phyloP scores from a whole-genome alignment of 176 grass and related monocot genomes.

The Cenchrus fungigraminus region DNA sequence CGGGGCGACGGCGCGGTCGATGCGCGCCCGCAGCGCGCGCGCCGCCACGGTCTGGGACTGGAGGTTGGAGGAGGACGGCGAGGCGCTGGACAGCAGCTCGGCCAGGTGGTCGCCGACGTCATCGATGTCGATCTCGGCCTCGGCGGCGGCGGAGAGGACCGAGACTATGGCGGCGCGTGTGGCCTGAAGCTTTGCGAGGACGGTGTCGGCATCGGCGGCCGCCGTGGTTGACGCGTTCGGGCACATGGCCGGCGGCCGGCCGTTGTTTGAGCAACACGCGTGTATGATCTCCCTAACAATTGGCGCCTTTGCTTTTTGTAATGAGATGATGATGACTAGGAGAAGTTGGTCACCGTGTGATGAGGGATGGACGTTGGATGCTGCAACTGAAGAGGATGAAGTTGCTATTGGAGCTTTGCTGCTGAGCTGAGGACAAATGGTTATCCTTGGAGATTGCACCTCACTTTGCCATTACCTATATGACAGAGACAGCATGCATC shows the following conservation, averaged over 20 bases:
- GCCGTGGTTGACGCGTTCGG: conserved; percentile 26
- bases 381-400: background rate
- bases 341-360: background rate
- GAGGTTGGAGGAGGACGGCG: conserved; percentile 44
- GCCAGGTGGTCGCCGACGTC: conserved; percentile 21
- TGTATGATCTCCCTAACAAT: background rate
- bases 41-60: conserved; percentile 54
- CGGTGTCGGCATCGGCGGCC: conserved; percentile 24
- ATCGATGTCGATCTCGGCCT: conserved; percentile 41
- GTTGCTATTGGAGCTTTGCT: background rate
- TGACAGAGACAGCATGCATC: conserved; percentile 17
- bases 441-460: conserved; percentile 47
- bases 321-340: background rate
- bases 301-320: conserved; percentile 12
- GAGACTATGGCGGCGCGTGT: conserved; percentile 48
- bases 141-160: conserved; percentile 36
- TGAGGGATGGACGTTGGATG: conserved; percentile 6
- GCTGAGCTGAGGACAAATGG: conserved; percentile 41
- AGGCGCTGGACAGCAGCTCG: conserved; percentile 24
- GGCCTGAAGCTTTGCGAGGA: conserved; percentile 43
- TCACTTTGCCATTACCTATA: background rate
- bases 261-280: background rate
- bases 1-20: conserved; percentile 57
- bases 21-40: conserved; percentile 48
- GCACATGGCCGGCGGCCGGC: conserved; percentile 46